These are phyloP conservation scores for Morella rubra DNA, from an alignment of 306 rosid species.

Conservation along the genomic window DNA sequence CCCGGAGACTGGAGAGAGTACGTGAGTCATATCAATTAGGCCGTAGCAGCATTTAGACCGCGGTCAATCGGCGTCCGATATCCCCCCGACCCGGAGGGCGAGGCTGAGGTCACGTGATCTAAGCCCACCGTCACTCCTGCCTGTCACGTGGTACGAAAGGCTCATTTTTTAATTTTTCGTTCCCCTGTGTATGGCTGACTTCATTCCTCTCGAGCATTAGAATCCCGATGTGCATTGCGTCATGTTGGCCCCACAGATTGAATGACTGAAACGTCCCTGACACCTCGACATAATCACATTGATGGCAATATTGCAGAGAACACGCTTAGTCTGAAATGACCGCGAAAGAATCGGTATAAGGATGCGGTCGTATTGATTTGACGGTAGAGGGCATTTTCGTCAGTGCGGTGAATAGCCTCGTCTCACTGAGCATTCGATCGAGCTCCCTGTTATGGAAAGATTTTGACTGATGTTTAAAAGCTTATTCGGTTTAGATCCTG, in stretches of 20 bases:
- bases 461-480: constrained; percentile 28
- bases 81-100: background rate
- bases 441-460: constrained; percentile 15
- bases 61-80: constrained; percentile 19
- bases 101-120: constrained; percentile 47
- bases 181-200: background rate
- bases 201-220: background rate
- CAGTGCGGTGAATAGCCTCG: constrained; percentile 4
- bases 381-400: constrained; percentile 36
- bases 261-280: constrained; percentile 58
- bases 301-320: constrained; percentile 20
- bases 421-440: background rate
- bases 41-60: background rate
- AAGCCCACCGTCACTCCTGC: constrained; percentile 25
- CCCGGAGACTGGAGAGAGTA: no score
- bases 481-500: background rate
- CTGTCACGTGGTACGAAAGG: constrained; percentile 18
- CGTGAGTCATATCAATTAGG: no score
- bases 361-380: constrained; percentile 41
- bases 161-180: no score
- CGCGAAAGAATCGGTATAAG: constrained; percentile 21
- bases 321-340: constrained; percentile 32
- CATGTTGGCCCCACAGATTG: constrained; percentile 18
- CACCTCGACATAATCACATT: constrained; percentile 21
- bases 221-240: background rate